Evolutionary conservation across 129 eudicot genomes (phyloP).

Genomic region (Dittrichia graveolens): DNA sequence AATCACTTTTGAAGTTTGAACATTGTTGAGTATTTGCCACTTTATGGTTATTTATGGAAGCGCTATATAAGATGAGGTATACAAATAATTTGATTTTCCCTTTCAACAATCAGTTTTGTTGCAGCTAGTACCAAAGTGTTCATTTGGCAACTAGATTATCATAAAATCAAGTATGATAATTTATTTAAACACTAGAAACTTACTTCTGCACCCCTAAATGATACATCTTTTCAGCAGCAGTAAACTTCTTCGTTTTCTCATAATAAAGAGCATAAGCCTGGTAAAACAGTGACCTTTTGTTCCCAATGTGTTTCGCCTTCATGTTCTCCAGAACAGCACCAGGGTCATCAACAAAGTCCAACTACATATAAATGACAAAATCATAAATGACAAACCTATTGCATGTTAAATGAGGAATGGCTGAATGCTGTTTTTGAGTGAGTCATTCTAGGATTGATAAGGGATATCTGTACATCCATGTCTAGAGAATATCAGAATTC

Average conservation of each 20-base stretch:
- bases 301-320: constrained; percentile 71
- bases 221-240: constrained; percentile 83
- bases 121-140: not conserved
- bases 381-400: constrained; percentile 16
- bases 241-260: constrained; percentile 81
- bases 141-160: not conserved
- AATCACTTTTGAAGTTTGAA: not conserved
- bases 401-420: not conserved
- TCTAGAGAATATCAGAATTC: constrained; percentile 5
- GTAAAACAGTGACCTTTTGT: constrained; percentile 69
- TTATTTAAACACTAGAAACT: constrained; percentile 30
- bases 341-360: constrained; percentile 92
- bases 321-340: constrained; percentile 68
- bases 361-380: constrained; percentile 48
- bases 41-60: not conserved
- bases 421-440: too few relatives aligned
- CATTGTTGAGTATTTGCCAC: too few relatives aligned
- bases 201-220: constrained; percentile 87
- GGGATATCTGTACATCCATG: not conserved
- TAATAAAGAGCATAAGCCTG: constrained; percentile 93
- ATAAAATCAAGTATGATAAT: not conserved
- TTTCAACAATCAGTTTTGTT: not conserved
- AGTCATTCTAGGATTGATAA: not conserved
- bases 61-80: not conserved
- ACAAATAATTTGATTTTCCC: not conserved